Percentiles rank a stretch among this genome's conserved stretches.
Evolutionary conservation across 768 basidiomycete genomes (phyloP).

Genomic region (Dentipellis fragilis): DNA sequence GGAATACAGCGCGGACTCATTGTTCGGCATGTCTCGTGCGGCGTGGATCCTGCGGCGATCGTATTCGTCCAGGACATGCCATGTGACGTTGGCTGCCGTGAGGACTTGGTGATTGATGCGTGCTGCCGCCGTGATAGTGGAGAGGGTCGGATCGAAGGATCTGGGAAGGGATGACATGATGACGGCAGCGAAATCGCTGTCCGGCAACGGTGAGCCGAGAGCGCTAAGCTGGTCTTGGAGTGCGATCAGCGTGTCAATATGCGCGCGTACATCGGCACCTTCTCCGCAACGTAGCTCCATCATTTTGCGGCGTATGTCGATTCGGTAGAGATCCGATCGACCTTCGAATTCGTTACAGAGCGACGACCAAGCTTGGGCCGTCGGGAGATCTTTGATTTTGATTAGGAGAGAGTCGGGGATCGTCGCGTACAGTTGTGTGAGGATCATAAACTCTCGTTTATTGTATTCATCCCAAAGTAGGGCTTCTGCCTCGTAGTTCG

Average conservation of each 20-base stretch:
- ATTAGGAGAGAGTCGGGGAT: background rate
- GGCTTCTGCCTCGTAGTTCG: background rate
- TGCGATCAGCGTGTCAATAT: background rate
- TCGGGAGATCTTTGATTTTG: background rate
- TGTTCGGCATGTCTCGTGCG: background rate
- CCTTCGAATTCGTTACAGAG: background rate
- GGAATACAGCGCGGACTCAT: too few relatives aligned
- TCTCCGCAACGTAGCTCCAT: background rate
- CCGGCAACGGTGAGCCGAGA: background rate
- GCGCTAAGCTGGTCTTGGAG: background rate
- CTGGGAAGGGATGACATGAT: background rate
- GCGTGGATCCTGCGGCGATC: background rate
- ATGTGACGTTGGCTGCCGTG: background rate
- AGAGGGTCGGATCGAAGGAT: background rate
- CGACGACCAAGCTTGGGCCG: background rate
- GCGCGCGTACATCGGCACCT: background rate
- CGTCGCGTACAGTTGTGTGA: background rate
- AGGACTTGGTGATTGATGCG: background rate
- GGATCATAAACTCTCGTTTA: background rate
- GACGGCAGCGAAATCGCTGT: background rate
- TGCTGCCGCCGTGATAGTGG: background rate
- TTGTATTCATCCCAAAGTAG: background rate
- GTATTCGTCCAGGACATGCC: background rate
- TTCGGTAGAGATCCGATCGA: background rate
- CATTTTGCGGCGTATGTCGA: background rate